These are phyloP conservation scores for Colletotrichum sp. DNA, from an alignment of 2,329 filamentous ascomycete genomes.

Conservation along the genomic window DNA sequence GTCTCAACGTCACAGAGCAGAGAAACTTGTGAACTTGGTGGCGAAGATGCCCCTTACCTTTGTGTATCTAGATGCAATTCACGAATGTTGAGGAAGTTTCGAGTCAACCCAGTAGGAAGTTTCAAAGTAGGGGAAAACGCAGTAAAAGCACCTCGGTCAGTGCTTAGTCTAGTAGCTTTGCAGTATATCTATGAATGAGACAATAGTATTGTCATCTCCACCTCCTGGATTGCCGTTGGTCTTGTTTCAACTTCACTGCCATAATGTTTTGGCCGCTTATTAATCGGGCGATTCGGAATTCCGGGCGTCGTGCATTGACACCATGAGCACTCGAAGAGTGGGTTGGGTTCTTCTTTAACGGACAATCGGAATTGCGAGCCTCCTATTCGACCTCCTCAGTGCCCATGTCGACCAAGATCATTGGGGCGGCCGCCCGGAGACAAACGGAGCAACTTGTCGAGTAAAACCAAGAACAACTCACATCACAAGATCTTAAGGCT, in stretches of 20 bases:
- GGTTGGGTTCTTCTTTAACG: neutral
- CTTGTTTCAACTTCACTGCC: neutral
- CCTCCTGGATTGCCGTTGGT: neutral
- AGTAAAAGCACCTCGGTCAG: too few species aligned
- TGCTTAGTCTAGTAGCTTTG: too few species aligned
- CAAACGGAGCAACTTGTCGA: neutral
- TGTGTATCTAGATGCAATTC: too few species aligned
- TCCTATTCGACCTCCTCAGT: neutral
- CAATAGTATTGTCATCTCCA: fast-evolving
- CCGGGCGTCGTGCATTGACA: neutral
- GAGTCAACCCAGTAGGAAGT: too few species aligned
- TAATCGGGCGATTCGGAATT: neutral
- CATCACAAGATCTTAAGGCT: neutral
- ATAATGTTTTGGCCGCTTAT: neutral
- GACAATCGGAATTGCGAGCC: neutral
- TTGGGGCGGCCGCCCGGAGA: neutral
- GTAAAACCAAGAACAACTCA: neutral
- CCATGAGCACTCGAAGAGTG: neutral
- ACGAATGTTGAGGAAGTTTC: too few species aligned
- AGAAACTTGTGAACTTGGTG: too few species aligned
- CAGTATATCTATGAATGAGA: neutral
- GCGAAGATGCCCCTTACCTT: too few species aligned
- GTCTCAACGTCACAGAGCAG: neutral
- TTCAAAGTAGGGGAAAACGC: too few species aligned
- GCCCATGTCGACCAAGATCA: neutral